A percentile compares a stretch with the other conserved stretches of the same genome.
Evolutionary conservation across 2,329 filamentous ascomycete genomes (phyloP).

Genomic region (Cladosporium sp.): DNA sequence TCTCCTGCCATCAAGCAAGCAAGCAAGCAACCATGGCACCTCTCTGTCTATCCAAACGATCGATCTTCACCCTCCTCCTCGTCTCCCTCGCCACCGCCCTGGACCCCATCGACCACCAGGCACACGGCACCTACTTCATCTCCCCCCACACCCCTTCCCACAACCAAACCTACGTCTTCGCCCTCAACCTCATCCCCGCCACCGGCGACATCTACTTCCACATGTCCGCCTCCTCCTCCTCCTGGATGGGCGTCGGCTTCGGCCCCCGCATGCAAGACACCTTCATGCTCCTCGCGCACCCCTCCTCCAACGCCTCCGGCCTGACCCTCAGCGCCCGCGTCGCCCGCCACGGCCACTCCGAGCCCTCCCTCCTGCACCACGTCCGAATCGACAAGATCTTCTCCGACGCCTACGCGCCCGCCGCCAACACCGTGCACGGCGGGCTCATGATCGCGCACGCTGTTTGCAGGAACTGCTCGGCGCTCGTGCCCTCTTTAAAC

Average conservation of each 20-base stretch:
- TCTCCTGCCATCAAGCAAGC: neutral
- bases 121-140: conserved; percentile 2
- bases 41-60: neutral
- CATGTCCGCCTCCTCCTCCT: conserved; percentile 29
- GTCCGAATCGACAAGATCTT: conserved; percentile 22
- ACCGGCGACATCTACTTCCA: conserved; percentile 21
- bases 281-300: conserved; percentile 41
- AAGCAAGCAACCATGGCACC: neutral
- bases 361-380: conserved; percentile 28
- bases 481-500: conserved; percentile 25
- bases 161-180: conserved; percentile 14
- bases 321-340: conserved; percentile 34
- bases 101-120: neutral
- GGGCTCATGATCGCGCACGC: conserved; percentile 22
- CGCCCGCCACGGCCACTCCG: conserved; percentile 27
- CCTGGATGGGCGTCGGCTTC: conserved; percentile 40
- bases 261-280: conserved; percentile 36
- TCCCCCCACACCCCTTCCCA: neutral
- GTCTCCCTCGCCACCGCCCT: neutral
- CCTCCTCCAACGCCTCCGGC: conserved; percentile 26
- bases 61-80: neutral
- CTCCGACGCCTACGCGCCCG: conserved; percentile 14
- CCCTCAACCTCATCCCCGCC: conserved; percentile 15
- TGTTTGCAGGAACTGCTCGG: conserved; percentile 31
- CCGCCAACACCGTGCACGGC: conserved; percentile 11